Evolutionary conservation across 768 basidiomycete genomes (phyloP), one percentile per base, ranked within the genome.

Genomic region (Roridomyces roridus): DNA sequence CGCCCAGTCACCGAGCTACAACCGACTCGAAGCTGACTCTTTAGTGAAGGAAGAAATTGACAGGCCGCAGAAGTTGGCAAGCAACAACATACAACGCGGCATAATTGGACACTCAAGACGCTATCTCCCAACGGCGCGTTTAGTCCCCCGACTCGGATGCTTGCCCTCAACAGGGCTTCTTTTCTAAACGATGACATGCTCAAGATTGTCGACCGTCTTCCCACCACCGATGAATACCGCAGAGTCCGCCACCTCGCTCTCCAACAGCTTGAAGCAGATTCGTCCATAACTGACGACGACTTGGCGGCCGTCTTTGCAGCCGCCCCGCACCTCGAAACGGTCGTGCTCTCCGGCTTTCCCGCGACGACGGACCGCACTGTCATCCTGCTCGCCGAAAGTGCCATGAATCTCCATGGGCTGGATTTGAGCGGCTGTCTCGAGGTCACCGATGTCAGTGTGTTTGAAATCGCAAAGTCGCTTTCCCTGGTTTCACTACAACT

Each of bases 381-480:
- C 40, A 76, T 83, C 35, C 71, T 80, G 17, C 78, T 96, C 37
- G 87, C 89, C 9, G 72, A 75, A 54, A 79, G 76, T 42, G 89
- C 92, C 35, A 73, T 76, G 17, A 83, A 85, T 52, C 77, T 98
- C 7, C 85, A 88, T 56, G 88, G 89, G 18, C 70, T 97, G 50
- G 89, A 93, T 70, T 66, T 97, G 55, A 83, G 84, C 53, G 87
- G 86, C 17, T 97, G 95, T 74, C 78, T 77, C 29, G 76, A 80
- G 57, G 78, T 98, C 43, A 89, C 91, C 17, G 92, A 96, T 66
- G 80, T 84, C n/a, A 88, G 87, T 5, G 74, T 97, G 55, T 72
- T 86, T 52, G 87, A 88, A 52, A 70, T 98, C 37, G 88, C 80
- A 49, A 81, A 86, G 59, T 86, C 85, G 20, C 85, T 84, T 23